Evolutionary conservation across 2,329 filamentous ascomycete species (phyloP).

Genomic region (Thielaviopsis euricoi): DNA sequence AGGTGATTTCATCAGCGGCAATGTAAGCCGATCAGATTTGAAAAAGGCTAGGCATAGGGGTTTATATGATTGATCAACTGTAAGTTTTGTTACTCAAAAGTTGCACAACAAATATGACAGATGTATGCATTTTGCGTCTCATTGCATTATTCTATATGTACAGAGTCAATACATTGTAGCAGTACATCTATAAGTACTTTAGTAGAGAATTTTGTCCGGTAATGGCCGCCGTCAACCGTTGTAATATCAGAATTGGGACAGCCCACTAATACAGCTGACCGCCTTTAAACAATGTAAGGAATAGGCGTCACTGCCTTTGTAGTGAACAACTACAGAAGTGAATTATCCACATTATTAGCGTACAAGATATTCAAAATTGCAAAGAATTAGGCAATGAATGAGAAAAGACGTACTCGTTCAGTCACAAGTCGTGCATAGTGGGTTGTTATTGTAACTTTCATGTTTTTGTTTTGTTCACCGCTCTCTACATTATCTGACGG

Average conservation of each 20-base stretch:
- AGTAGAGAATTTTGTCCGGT: too few relatives aligned
- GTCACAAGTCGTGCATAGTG: neutral
- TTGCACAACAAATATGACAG: too few relatives aligned
- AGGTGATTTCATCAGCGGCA: too few relatives aligned
- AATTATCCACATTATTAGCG: neutral
- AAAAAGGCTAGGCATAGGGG: too few relatives aligned
- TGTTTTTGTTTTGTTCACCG: neutral
- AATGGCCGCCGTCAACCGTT: neutral
- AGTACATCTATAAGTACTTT: too few relatives aligned
- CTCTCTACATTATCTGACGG: neutral
- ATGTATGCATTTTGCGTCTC: too few relatives aligned
- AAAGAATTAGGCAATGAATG: neutral
- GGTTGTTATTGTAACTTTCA: neutral
- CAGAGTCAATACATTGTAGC: too few relatives aligned
- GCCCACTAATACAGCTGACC: neutral
- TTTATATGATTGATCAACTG: too few relatives aligned
- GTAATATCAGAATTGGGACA: neutral
- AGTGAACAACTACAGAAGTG: too few relatives aligned
- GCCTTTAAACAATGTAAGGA: neutral
- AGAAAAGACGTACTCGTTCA: neutral
- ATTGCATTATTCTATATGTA: too few relatives aligned
- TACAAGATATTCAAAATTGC: neutral
- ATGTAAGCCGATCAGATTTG: too few relatives aligned
- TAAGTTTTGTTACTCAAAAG: too few relatives aligned
- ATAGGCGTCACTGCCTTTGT: neutral